Conservation (phyloP, 768 basidiomycete genomes). For the Tylopilus vinaceipallidus region DNA sequence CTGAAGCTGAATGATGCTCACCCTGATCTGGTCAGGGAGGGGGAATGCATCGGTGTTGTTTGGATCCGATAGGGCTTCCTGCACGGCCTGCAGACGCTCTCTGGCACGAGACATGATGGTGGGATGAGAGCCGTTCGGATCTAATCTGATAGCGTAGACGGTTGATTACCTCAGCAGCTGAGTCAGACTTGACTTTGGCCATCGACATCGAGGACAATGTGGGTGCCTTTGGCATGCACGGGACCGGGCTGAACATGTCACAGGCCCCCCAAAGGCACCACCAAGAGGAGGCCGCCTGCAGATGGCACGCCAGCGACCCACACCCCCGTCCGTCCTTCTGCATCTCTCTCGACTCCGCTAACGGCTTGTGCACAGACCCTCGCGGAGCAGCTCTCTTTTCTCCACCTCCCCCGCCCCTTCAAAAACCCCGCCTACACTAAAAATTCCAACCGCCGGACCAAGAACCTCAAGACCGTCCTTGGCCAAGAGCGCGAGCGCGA, state of each 20-base stretch:
- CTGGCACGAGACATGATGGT: constrained; percentile 3
- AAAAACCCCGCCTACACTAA: constrained; percentile 72
- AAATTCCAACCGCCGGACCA: constrained; percentile 69
- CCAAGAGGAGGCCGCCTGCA: constrained; percentile 13
- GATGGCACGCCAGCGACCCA: constrained; percentile 5
- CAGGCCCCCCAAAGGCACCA: constrained; percentile 32
- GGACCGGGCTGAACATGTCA: no score
- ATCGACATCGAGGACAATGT: no score
- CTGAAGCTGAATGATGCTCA: neutral
- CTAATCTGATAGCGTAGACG: constrained; percentile 9
- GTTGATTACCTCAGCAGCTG: constrained; percentile 13
- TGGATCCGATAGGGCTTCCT: constrained; percentile 3
- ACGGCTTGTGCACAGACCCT: constrained; percentile 50
- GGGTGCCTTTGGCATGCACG: no score
- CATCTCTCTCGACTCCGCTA: neutral
- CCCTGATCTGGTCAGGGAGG: constrained; percentile 17
- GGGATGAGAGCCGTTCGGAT: neutral
- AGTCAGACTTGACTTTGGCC: no score
- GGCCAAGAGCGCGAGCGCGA: constrained; percentile 79
- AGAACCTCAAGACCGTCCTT: constrained; percentile 77
- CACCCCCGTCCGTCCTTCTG: constrained; percentile 22
- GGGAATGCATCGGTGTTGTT: constrained; percentile 2
- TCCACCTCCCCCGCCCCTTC: constrained; percentile 70
- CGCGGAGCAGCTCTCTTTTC: constrained; percentile 71
- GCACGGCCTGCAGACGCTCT: constrained; percentile 13